Base-by-base conservation (phyloP, 805 yeast genomes). In the Ogataea ganodermae region DNA sequence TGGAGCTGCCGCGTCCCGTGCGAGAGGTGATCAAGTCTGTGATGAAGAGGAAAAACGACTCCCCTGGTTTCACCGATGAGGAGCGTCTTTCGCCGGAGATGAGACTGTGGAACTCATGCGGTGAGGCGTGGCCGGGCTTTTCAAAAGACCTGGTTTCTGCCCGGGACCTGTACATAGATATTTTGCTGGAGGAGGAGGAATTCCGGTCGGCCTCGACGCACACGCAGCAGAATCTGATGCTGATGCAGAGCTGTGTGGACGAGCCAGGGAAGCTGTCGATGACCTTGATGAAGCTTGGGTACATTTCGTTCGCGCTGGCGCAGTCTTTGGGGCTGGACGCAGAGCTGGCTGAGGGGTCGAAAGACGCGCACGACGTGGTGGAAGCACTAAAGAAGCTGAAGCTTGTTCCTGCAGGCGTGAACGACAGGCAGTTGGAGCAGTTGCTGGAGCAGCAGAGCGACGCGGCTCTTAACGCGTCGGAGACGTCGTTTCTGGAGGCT, bases 41-140 rank as follows among this genome's bases (percentile, higher is more conserved):
- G 13, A 13, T 56, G 10, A 50, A 50, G 35, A 35, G 24, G 10
- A 54, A 59, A 17, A 44, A 60, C 9, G 57, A 55, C 14, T 46
- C 60, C 14, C 59, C 60, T 4, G 42, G 55, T 8, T 51, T 51
- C 20, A 55, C 60, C 5, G n/a, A n/a, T n/a, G n/a, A n/a, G n/a
- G 56, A 59, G 9, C 57, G 56, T 12, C 40, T 50, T 20, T 53
- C 63, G 2, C 45, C 48, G 6, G 66, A 60, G 45, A 50, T 53
- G 28, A 52, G 49, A 31, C 43, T 62, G 14, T 35, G 58, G 24
- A 55, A 52, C 3, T 45, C 58, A 7, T 55, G 51, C 27, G 53
- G 55, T 4, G 56, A 51, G n/a, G 67, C 60, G 1, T 63, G 68
- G 68, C 65, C 66, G 5, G 48, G 45, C 2, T 63, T 61, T 36